phyloP scores from a whole-genome alignment of 108 stramenopile genomes.

The Aurantiochytrium sp. region DNA sequence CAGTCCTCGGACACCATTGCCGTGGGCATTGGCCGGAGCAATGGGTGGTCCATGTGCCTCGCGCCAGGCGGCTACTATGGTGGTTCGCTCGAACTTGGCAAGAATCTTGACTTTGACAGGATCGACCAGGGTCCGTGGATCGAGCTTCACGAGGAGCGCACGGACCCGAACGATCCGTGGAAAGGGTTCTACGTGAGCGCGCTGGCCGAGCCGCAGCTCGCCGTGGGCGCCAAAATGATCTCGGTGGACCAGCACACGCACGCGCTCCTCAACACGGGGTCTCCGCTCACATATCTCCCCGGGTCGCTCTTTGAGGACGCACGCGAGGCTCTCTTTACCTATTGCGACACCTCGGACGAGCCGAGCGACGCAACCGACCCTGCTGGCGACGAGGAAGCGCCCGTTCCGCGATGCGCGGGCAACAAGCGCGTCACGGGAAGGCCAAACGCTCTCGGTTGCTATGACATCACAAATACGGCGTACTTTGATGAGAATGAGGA shows the following conservation, averaged over 20 bases:
- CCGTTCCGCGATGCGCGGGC: background rate
- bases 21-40: background rate
- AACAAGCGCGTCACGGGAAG: background rate
- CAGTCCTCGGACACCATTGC: background rate
- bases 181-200: background rate
- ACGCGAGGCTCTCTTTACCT: background rate
- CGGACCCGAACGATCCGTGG: background rate
- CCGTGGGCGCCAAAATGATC: background rate
- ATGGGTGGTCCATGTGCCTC: slow-evolving; percentile 11
- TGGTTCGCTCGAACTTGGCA: slow-evolving; percentile 3
- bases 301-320: background rate
- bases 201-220: background rate
- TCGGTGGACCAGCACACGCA: background rate
- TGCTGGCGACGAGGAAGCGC: background rate
- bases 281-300: background rate
- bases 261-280: background rate
- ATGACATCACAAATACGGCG: background rate
- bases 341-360: background rate
- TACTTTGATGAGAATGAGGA: background rate
- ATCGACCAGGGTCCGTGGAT: background rate
- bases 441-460: background rate
- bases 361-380: background rate
- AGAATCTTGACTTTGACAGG: background rate
- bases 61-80: slow-evolving; percentile 19
- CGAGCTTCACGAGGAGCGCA: background rate